Evolutionary conservation across 768 basidiomycete species (phyloP), one percentile per base, ranked within the genome.

Genomic region (Podaxis mareebaensis): DNA sequence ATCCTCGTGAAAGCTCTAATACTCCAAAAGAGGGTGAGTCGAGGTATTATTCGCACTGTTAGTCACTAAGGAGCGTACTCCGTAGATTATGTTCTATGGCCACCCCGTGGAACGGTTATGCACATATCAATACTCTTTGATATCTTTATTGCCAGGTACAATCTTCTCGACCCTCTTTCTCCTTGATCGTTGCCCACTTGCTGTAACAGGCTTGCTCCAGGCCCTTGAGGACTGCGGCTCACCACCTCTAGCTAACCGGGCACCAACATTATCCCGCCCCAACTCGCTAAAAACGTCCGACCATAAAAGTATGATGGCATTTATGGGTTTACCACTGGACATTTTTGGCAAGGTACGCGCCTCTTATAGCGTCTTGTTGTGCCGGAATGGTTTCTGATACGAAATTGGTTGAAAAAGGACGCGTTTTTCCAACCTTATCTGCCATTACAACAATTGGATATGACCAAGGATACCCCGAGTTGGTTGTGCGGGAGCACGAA

Each of bases 391-490:
- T 8, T 55, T 26, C 15, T 15, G n/a, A n/a, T 20, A 36, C 52
- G 55, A 33, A 4, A 22, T 52, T 44, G 5, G 44, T 13, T 22
- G 15, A 0, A 17, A n/a, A 67, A 94, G 89, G 92, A 95, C 67
- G 85, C 95, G 3, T 96, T 99, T 78, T 99, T 99, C 78, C 97
- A 99, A 73, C 97, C 97, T 1, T 99, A 99, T 73, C 79, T 99
- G 12, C 96, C 97, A 0, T 75, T 99, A 2, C 97, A 99, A 74
- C 96, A 99, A 75, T 79, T 97, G 5, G 96, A 98, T 65, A 86
- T 94, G 76, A 76, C 97, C 33, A 88, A 84, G 69, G 86, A 89
- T 33, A 90, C 91, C 6, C 79, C 83, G 40, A 89, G 90, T 67
- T 99, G 92, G 90, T 81, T 99, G 22, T 94, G 92, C 68, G 93